Evolutionary conservation across 2,329 filamentous ascomycete species (phyloP).

Genomic region (Monilinia fructigena): DNA sequence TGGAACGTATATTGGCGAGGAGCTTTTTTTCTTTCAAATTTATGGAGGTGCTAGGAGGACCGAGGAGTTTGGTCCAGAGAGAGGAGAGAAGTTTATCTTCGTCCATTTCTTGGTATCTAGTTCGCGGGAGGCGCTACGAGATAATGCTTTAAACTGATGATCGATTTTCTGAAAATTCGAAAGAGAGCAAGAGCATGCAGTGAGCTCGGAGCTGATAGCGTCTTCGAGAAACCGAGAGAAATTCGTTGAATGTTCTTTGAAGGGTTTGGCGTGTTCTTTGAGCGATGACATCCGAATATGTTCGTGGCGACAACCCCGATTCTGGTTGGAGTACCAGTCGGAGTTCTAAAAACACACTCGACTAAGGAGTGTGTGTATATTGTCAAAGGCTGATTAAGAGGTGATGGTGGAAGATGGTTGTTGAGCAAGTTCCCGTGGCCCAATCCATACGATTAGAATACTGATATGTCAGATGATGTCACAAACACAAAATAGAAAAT

Average conservation of each 20-base stretch:
- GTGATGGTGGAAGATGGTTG: constrained; percentile 59
- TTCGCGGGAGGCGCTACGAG: constrained; percentile 81
- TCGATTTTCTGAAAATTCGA: constrained; percentile 87
- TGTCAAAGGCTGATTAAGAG: constrained; percentile 73
- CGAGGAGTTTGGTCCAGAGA: constrained; percentile 83
- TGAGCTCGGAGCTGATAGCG: constrained; percentile 79
- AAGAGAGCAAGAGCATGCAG: constrained; percentile 78
- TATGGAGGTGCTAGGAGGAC: constrained; percentile 73
- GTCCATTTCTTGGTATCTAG: constrained; percentile 75
- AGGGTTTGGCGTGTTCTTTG: constrained; percentile 79
- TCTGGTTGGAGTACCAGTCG: constrained; percentile 58
- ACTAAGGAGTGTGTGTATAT: constrained; percentile 75
- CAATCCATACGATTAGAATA: constrained; percentile 93
- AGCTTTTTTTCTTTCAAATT: constrained; percentile 88
- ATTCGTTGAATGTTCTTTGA: constrained; percentile 84
- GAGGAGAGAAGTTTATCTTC: constrained; percentile 79
- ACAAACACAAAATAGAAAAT: constrained; percentile 33
- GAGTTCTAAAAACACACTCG: constrained; percentile 57
- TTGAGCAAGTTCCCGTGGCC: constrained; percentile 79
- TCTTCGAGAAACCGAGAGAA: constrained; percentile 83
- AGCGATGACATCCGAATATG: constrained; percentile 75
- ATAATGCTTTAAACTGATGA: constrained; percentile 83
- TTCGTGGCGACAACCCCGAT: constrained; percentile 68
- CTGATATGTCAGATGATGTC: constrained; percentile 44
- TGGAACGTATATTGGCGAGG: constrained; percentile 73